Conservation (phyloP, 2,329 filamentous ascomycete species). For the Penicillium sp. region DNA sequence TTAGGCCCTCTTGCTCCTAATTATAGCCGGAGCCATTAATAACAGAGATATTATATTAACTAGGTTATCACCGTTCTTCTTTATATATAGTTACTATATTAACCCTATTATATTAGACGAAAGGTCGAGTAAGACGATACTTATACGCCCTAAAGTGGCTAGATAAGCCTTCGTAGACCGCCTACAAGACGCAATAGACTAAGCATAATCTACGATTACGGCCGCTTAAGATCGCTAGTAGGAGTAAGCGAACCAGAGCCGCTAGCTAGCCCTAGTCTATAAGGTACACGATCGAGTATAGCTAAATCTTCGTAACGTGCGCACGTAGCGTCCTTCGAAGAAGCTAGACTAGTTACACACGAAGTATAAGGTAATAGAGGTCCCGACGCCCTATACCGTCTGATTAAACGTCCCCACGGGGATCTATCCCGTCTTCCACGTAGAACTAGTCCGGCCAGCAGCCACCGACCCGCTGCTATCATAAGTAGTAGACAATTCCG, state of each 20-base stretch:
- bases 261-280: neutral
- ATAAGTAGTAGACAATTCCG: neutral
- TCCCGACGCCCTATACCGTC: neutral
- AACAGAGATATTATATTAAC: neutral
- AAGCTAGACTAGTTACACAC: slow-evolving; percentile 1
- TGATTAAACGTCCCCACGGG: neutral
- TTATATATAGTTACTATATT: neutral
- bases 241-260: neutral
- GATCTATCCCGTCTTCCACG: neutral
- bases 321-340: neutral
- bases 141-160: neutral
- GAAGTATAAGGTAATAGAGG: neutral
- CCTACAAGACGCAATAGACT: neutral
- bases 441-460: neutral
- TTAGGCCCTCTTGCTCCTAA: neutral
- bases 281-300: neutral
- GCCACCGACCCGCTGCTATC: neutral
- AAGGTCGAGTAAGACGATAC: neutral
- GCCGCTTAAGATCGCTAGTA: neutral
- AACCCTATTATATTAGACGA: neutral
- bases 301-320: neutral
- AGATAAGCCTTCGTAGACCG: neutral
- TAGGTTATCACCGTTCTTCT: neutral
- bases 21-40: neutral
- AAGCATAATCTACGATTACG: neutral